A percentile compares a stretch with the other conserved stretches of the same genome.
These are phyloP conservation scores for Exophiala mesophila DNA, from an alignment of 2,329 filamentous ascomycete species.

Conservation along the genomic window DNA sequence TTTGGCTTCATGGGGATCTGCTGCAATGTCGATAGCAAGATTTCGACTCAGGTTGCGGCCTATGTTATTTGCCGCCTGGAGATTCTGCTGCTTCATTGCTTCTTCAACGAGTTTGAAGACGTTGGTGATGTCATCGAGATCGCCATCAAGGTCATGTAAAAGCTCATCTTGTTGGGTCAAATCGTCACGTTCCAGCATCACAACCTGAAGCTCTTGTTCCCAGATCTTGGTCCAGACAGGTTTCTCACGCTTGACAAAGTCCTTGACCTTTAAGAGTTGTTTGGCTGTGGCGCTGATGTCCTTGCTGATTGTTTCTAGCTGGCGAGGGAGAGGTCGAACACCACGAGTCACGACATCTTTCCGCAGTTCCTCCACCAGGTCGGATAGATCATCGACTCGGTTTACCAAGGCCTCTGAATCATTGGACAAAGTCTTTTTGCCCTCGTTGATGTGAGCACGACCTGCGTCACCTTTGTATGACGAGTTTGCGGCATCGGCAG, in stretches of 20 bases:
- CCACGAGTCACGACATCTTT: conserved; percentile 94
- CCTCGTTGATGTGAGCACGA: conserved; percentile 74
- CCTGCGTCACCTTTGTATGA: conserved; percentile 72
- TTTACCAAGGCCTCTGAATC: conserved; percentile 88
- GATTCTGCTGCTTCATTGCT: conserved; percentile 90
- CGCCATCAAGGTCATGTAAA: conserved; percentile 84
- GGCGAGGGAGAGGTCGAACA: conserved; percentile 81
- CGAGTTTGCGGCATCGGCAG: conserved; percentile 65
- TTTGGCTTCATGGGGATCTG: conserved; percentile 76
- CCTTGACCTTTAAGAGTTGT: conserved; percentile 90
- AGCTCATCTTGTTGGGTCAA: conserved; percentile 95
- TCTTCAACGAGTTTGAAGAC: conserved; percentile 95
- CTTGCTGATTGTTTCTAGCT: conserved; percentile 83
- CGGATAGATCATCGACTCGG: conserved; percentile 94
- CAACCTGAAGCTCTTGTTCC: conserved; percentile 94
- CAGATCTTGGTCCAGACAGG: conserved; percentile 98
- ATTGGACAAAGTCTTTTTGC: conserved; percentile 78
- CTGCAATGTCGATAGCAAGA: conserved; percentile 45
- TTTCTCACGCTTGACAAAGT: conserved; percentile 86
- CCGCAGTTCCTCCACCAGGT: conserved; percentile 89
- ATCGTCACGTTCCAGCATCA: conserved; percentile 92
- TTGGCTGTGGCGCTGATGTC: conserved; percentile 76
- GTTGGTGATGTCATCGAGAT: conserved; percentile 88
- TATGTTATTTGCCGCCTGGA: conserved; percentile 53
- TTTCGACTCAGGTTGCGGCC: conserved; percentile 40